Conservation (phyloP, 1,284 basidiomycete species). For the Naganishia sp. region DNA sequence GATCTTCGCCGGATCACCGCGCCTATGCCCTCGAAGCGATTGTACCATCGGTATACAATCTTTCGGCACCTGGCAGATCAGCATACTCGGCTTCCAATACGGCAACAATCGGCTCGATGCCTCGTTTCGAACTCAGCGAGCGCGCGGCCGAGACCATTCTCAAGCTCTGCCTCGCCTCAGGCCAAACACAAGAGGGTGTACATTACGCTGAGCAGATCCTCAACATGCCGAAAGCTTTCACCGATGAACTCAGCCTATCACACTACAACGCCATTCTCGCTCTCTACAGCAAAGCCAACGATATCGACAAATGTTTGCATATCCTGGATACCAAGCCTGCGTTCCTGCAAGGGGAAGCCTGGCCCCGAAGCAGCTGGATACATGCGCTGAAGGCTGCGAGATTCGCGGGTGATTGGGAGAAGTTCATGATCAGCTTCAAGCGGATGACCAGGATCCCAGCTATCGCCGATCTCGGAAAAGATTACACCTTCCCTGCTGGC, state of each 20-base stretch:
- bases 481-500: constrained; percentile 36
- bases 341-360: constrained; percentile 34
- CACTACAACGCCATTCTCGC: constrained; percentile 39
- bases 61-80: constrained; percentile 38
- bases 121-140: constrained; percentile 35
- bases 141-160: constrained; percentile 39
- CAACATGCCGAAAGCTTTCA: constrained; percentile 9
- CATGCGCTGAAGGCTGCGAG: constrained; percentile 40
- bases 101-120: constrained; percentile 8
- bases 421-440: constrained; percentile 40
- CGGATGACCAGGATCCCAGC: constrained; percentile 39
- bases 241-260: constrained; percentile 32
- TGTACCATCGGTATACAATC: constrained; percentile 40
- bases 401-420: constrained; percentile 43
- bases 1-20: constrained; percentile 41
- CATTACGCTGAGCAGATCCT: constrained; percentile 42
- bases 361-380: constrained; percentile 39
- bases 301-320: constrained; percentile 32
- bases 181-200: constrained; percentile 36
- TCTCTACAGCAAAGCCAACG: constrained; percentile 32
- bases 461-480: constrained; percentile 25
- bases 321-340: constrained; percentile 41
- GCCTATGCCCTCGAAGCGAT: constrained; percentile 38
- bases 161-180: constrained; percentile 32
- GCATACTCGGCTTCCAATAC: constrained; percentile 19